A percentile compares a stretch with the other conserved stretches of the same genome.
These are phyloP conservation scores for Candida quercuum DNA, from an alignment of 805 yeast species.

Conservation along the genomic window DNA sequence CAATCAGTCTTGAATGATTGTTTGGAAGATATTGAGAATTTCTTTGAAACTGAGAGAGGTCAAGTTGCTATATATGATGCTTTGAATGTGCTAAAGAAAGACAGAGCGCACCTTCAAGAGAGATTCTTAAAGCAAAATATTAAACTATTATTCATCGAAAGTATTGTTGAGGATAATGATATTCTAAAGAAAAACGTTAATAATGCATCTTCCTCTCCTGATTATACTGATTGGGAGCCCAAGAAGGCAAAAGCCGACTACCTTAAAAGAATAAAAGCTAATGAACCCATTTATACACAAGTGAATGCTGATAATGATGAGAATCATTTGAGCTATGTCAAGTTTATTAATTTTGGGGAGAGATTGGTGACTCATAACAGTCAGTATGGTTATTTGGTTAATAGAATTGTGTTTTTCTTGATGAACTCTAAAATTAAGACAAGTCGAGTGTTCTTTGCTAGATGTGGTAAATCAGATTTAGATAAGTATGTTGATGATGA, in stretches of 20 bases:
- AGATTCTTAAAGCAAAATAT: conserved; percentile 53
- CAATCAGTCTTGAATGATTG: conserved; percentile 57
- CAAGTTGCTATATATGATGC: conserved; percentile 97
- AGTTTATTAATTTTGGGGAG: conserved; percentile 88
- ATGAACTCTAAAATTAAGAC: conserved; percentile 85
- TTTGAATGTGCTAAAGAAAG: conserved; percentile 72
- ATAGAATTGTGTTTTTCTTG: conserved; percentile 85
- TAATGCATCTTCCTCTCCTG: conserved; percentile 85
- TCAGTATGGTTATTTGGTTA: conserved; percentile 81
- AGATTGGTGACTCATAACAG: conserved; percentile 73
- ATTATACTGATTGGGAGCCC: conserved; percentile 72
- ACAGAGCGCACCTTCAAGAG: conserved; percentile 54
- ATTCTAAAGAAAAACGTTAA: conserved; percentile 71
- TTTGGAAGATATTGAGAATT: conserved; percentile 59
- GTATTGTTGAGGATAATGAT: conserved; percentile 67
- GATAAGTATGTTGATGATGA: conserved; percentile 72
- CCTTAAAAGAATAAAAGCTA: conserved; percentile 59
- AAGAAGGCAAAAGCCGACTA: conserved; percentile 74
- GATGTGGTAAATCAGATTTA: conserved; percentile 52
- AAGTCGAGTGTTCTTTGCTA: conserved; percentile 90
- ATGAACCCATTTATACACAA: conserved; percentile 68
- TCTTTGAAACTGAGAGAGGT: conserved; percentile 73
- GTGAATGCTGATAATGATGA: conserved; percentile 44
- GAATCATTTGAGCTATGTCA: conserved; percentile 63
- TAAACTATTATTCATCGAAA: conserved; percentile 83